Conservation (phyloP, 345 rosid species). For the Eucalyptus decipiens region DNA sequence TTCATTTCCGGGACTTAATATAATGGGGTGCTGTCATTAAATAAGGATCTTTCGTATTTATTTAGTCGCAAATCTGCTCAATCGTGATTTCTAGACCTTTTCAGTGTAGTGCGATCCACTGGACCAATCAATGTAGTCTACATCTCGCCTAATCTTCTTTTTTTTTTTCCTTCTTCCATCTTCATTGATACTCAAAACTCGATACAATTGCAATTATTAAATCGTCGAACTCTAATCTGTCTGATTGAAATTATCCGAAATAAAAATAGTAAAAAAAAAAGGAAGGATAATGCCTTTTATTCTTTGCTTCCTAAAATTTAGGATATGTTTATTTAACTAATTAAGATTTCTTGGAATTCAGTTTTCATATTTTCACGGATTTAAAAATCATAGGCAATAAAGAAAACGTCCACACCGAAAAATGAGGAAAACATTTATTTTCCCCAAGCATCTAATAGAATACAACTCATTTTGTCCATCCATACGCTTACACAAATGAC, state of each 20-base stretch:
- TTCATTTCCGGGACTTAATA: neutral
- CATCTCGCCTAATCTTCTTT: neutral
- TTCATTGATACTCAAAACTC: neutral
- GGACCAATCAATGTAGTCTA: neutral
- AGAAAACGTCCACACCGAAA: neutral
- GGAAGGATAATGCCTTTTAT: neutral
- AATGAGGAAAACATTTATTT: neutral
- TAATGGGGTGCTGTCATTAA: neutral
- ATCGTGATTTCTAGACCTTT: neutral
- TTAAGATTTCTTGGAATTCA: neutral
- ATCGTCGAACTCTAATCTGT: rapidly evolving
- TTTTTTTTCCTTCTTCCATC: neutral
- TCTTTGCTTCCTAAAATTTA: neutral
- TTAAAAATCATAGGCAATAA: no score
- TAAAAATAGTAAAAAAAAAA: no score
- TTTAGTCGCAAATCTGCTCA: neutral
- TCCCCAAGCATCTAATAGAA: neutral
- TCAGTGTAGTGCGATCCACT: neutral
- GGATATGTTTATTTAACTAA: neutral
- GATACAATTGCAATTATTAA: neutral
- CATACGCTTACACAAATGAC: neutral
- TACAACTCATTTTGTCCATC: neutral
- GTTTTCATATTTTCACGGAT: neutral
- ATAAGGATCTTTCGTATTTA: neutral
- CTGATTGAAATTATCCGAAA: neutral